phyloP scores from a whole-genome alignment of 805 yeast genomes.

The Saccharomycopsis vini region DNA sequence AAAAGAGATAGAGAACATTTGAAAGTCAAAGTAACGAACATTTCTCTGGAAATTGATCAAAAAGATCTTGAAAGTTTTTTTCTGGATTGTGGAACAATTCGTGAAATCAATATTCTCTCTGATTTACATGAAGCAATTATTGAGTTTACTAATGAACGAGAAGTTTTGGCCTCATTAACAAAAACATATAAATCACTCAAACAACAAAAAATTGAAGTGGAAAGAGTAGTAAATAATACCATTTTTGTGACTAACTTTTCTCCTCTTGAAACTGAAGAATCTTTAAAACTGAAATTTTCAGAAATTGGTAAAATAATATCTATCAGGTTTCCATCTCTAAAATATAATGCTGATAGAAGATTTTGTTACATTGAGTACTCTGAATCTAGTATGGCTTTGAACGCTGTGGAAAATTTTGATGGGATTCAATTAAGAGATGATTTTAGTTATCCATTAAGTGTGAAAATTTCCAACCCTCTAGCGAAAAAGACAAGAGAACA shows the following conservation, averaged over 20 bases:
- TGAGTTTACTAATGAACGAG: slow-evolving; percentile 44
- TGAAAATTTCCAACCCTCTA: slow-evolving; percentile 53
- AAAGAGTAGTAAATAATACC: slow-evolving; percentile 38
- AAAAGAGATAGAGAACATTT: slow-evolving; percentile 50
- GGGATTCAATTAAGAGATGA: slow-evolving; percentile 29
- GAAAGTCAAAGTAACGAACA: slow-evolving; percentile 43
- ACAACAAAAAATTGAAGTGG: slow-evolving; percentile 37
- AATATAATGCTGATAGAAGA: slow-evolving; percentile 45
- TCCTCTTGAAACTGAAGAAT: slow-evolving; percentile 35
- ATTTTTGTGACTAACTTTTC: slow-evolving; percentile 74
- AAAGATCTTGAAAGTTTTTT: slow-evolving; percentile 36
- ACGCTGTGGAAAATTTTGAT: slow-evolving; percentile 35
- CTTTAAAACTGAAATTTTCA: slow-evolving; percentile 34
- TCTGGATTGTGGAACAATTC: slow-evolving; percentile 50
- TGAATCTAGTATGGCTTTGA: slow-evolving; percentile 33
- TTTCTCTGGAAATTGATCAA: slow-evolving; percentile 36
- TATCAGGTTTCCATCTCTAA: slow-evolving; percentile 57
- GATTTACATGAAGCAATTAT: slow-evolving; percentile 38
- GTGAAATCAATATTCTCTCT: slow-evolving; percentile 26
- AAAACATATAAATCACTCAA: slow-evolving; percentile 42
- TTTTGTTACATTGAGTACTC: slow-evolving; percentile 66
- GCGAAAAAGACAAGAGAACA: slow-evolving; percentile 34
- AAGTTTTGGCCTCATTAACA: slow-evolving; percentile 50
- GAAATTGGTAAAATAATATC: slow-evolving; percentile 35
- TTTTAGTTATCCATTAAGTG: slow-evolving; percentile 35